Percentiles rank a stretch among this genome's conserved stretches.
phyloP scores from a whole-genome alignment of 768 basidiomycete genomes.

The Udeniomyces megalosporus region DNA sequence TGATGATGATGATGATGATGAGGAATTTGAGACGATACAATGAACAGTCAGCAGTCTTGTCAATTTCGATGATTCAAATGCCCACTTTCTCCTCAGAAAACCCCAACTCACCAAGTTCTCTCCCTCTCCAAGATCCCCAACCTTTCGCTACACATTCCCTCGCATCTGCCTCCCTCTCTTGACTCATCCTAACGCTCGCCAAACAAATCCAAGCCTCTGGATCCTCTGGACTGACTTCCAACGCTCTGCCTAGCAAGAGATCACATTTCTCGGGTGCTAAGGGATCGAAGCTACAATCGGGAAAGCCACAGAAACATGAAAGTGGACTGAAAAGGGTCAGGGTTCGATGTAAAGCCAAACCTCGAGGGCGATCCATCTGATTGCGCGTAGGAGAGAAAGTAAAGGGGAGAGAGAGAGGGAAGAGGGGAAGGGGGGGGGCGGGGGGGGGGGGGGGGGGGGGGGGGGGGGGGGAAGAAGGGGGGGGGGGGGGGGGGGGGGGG shows the following conservation, averaged over 20 bases:
- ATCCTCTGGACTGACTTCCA: conserved; percentile 1
- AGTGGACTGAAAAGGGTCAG: neutral
- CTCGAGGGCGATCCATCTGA: too few relatives aligned
- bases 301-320: neutral
- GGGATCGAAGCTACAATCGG: conserved; percentile 10
- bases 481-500: neutral
- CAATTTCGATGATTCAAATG: neutral
- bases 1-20: neutral
- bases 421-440: neutral
- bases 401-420: neutral
- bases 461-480: neutral
- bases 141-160: conserved; percentile 3
- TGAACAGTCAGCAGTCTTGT: too few relatives aligned
- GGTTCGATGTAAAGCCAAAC: too few relatives aligned
- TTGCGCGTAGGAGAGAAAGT: too few relatives aligned
- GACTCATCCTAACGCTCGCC: conserved; percentile 5
- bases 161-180: neutral
- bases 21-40: neutral
- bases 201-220: conserved; percentile 14
- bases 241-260: conserved; percentile 6
- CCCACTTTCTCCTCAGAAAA: neutral
- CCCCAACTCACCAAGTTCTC: neutral
- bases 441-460: too few relatives aligned
- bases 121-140: neutral
- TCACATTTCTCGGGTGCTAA: conserved; percentile 4